Evolutionary conservation across 192 early-diverging fungal genomes (phyloP).

Genomic region (Pilaira anomala): DNA sequence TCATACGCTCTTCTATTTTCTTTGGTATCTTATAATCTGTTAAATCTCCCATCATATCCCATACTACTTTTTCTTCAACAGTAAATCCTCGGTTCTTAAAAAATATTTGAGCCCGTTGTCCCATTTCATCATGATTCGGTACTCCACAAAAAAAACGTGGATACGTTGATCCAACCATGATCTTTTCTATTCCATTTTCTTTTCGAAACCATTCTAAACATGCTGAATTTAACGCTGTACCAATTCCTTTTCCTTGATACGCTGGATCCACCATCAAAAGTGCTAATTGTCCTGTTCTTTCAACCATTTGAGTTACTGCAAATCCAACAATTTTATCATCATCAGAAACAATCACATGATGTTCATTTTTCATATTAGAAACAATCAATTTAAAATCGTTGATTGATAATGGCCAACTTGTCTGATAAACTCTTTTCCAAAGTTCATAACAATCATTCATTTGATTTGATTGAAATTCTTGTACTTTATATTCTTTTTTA

Average conservation of each 20-base stretch:
- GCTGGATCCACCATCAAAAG: constrained; percentile 29
- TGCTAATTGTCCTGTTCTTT: constrained; percentile 26
- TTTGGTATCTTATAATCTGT: constrained; percentile 26
- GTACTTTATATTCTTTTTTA: neutral
- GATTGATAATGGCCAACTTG: constrained; percentile 20
- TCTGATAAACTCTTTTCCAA: constrained; percentile 23
- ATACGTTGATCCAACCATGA: constrained; percentile 33
- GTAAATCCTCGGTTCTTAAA: constrained; percentile 35
- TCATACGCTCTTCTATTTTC: constrained; percentile 25
- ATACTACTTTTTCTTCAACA: constrained; percentile 11
- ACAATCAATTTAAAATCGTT: constrained; percentile 20
- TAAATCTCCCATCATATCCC: constrained; percentile 28
- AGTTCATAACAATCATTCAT: constrained; percentile 11
- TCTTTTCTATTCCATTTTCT: too few relatives aligned
- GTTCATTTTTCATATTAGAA: constrained; percentile 1
- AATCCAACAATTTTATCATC: constrained; percentile 27
- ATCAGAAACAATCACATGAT: constrained; percentile 22
- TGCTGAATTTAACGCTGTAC: constrained; percentile 24
- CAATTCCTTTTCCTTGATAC: constrained; percentile 28
- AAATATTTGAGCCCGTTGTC: constrained; percentile 16
- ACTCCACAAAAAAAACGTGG: constrained; percentile 40
- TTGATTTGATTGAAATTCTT: constrained; percentile 1
- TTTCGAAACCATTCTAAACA: too few relatives aligned
- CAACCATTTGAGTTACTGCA: constrained; percentile 18
- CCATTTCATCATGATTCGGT: constrained; percentile 23